Evolutionary conservation across 2,329 filamentous ascomycete genomes (phyloP), one percentile per base, ranked within the genome.

Genomic region (Plenodomus tracheiphilus): DNA sequence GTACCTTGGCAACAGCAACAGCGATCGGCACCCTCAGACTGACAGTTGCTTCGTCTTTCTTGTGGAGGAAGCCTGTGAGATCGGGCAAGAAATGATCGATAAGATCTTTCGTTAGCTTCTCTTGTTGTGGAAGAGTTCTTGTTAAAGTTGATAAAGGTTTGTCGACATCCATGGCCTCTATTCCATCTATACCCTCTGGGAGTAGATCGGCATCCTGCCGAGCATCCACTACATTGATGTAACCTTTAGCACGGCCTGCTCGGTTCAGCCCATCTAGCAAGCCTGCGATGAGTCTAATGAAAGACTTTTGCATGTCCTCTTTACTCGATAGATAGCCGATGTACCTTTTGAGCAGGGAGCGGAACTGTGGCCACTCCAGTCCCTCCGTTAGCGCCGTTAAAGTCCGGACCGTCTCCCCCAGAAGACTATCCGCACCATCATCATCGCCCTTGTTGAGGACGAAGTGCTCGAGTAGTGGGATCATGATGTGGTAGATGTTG

Each of bases 21-120:
- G 91, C 92, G 4, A 96, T 88, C 1, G 93, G 92, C 28, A 97
- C 87, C 70, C 94, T 89, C 43, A 94, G 84, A 74, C 92, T 96
- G 71, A 99, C 93, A 41, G 91, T 92, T 1, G 91, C 86, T 69
- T 99, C 94, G 56, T 97, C 90, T 71, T 97, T 97, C 63, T 96
- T 86, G 62, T 97, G 92, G 21, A 97, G 82, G 67, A 96, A 94
- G 39, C 85, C 83, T n/a, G 87, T 81, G 25, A 99, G 75, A 16
- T 88, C 83, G 0, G 93, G 91, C 32, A 96, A 75, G 61, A 96
- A 88, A 53, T 86, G 85, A 17, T 84, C 82, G 35, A 83, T 81
- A 43, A 97, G 78, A 59, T 96, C 91, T 1, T 82, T 79, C 15
- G 82, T 78, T 28, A 96, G 78, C 68, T 90, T 90, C 9, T 84